Evolutionary conservation across 345 rosid genomes (phyloP), one percentile per base, ranked within the genome.

Genomic region (Corchorus olitorius): DNA sequence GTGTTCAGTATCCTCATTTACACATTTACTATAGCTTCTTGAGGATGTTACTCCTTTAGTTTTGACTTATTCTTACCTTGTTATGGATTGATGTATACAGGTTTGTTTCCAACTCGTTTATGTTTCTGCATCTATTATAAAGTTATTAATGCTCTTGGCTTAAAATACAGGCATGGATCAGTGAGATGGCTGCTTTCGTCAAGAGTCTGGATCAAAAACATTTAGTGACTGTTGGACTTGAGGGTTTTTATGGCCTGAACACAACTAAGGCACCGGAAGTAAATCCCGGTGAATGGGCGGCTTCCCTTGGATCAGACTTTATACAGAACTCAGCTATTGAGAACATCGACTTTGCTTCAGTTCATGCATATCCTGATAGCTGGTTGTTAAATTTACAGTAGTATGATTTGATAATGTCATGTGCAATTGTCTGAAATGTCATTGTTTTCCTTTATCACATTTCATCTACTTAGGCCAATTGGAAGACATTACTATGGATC

Each of bases 261-360:
- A 33, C 74, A 10, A 73, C 76, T 20, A 72, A 78, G 77, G 53
- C 58, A 67, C 56, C 54, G 16, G 79, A 76, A 67, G 83, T 78
- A 20, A 85, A 87, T 82, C 88, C 88, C 63, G 90, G 88, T 67
- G 76, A 80, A 60, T 83, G 88, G 90, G 90, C 88, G 75, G 82
- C 84, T 45, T 82, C 76, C 54, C 84, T 87, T 54, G 90, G 87
- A 77, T 75, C 86, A 8, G 90, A 87, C 65, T 87, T 87, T 59
- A 67, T 85, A 74, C 78, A 65, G 68, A 83, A 85, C 55, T 87
- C 88, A 61, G 87, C 83, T 1, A 74, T 80, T 19, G 52, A 80
- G 62, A 70, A 75, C 75, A 85, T 83, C 27, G 90, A 87, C 81
- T 85, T 87, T 75, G 87, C 90, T 68, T 85, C 90, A 41, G 87